A percentile compares a stretch with the other conserved stretches of the same genome.
Conservation (phyloP, 441 rosid genomes). For the Pelargonium hybrid region DNA sequence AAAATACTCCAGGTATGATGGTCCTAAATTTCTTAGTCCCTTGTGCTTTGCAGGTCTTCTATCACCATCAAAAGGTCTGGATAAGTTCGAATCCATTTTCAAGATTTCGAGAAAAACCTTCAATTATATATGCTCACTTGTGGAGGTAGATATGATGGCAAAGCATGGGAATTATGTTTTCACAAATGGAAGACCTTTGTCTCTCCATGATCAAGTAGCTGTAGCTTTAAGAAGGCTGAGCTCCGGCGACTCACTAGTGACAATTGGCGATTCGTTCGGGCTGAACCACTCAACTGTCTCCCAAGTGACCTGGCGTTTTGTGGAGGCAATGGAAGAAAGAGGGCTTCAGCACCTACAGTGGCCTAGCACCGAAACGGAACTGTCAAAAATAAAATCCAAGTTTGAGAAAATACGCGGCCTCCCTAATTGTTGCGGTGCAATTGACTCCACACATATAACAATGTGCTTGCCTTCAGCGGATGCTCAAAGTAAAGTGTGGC, state of each 20-base stretch:
- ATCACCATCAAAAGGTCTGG: constrained; percentile 31
- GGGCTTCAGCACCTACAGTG: constrained; percentile 62
- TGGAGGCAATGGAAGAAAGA: constrained; percentile 82
- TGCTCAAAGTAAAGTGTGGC: constrained; percentile 51
- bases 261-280: constrained; percentile 63
- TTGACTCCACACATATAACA: constrained; percentile 62
- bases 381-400: constrained; percentile 47
- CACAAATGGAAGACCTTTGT: constrained; percentile 46
- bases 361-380: constrained; percentile 50
- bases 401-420: constrained; percentile 69
- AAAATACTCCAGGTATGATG: not conserved
- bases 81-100: constrained; percentile 34
- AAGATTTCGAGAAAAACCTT: constrained; percentile 45
- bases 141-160: constrained; percentile 39
- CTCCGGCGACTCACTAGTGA: constrained; percentile 71
- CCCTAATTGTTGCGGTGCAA: constrained; percentile 74
- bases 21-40: not conserved
- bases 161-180: constrained; percentile 45
- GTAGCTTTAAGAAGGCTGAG: constrained; percentile 81
- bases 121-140: constrained; percentile 49
- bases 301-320: constrained; percentile 85
- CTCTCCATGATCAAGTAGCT: constrained; percentile 66
- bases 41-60: constrained; percentile 28
- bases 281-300: constrained; percentile 82
- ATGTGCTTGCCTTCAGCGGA: constrained; percentile 71